Evolutionary conservation across 805 yeast species (phyloP), one percentile per base, ranked within the genome.

Genomic region (Metschnikowia dekortorum): DNA sequence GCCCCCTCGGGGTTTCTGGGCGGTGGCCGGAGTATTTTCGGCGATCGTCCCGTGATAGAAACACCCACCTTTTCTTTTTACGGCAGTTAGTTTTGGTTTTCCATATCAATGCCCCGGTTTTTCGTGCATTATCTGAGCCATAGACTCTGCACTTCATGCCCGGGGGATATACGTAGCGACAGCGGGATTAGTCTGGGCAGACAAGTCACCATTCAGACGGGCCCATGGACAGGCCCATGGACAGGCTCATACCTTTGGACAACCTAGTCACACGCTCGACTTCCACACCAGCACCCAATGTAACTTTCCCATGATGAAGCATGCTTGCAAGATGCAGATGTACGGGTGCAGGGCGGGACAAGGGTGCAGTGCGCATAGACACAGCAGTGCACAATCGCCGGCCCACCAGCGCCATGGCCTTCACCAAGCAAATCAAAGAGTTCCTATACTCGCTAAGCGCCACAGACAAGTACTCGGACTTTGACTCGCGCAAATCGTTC

Each of bases 401-500:
- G 32, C 16, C 31, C 30, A 7, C 16, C 4, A 8, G 6, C 9
- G 38, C 8, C 34, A 66, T 63, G 69, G 57, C 52, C 46, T 47
- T 63, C 35, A 46, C 59, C 34, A 76, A 77, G 55, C 76, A 70
- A 57, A 64, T 82, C 60, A 83, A 75, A 61, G 85, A 83, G 65
- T 71, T 83, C 56, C 62, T 84, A 11, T 85, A 85, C 63, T 79
- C 86, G 10, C 68, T 84, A 52, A 80, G 82, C 44, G 82, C 89
- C 6, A 78, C 75, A 47, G 90, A 85, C 58, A 82, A 85, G 57
- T 85, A 85, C 58, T 84, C 90, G 1, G 89, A 83, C 56, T 84
- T 75, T 60, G 79, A 81, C 56, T 71, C 80, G 13, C 66, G 77
- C 38, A 75, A 73, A 53, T 71, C 76, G 7, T 74, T 71, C 61